Conservation (phyloP, 176 grass and related monocot species). For the Alloteropsis semialata region DNA sequence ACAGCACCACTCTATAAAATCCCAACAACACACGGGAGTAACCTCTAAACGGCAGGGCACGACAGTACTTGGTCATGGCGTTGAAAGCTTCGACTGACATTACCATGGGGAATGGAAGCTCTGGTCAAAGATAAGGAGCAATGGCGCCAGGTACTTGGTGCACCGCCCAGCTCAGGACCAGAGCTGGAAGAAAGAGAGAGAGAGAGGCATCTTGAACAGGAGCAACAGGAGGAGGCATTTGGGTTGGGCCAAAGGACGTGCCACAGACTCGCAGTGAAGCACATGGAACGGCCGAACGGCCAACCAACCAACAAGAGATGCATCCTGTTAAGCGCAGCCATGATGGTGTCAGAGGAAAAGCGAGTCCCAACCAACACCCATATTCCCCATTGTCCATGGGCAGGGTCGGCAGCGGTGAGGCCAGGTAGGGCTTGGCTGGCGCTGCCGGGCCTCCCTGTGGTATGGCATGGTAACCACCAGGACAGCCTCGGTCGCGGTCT, state of each 20-base stretch:
- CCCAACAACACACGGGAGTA: neutral
- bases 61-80: neutral
- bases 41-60: neutral
- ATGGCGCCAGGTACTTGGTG: slow-evolving; percentile 28
- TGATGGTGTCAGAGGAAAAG: slow-evolving; percentile 52
- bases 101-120: neutral
- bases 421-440: slow-evolving; percentile 34
- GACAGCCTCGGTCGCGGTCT: neutral
- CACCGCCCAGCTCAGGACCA: slow-evolving; percentile 11
- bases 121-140: slow-evolving; percentile 35
- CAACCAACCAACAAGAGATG: slow-evolving; percentile 20
- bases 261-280: slow-evolving; percentile 7
- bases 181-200: slow-evolving; percentile 18
- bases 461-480: slow-evolving; percentile 22
- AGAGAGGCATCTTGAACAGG: slow-evolving; percentile 26
- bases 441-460: slow-evolving; percentile 6
- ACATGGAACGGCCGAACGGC: slow-evolving; percentile 36
- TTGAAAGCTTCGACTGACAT: neutral
- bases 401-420: neutral
- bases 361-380: slow-evolving; percentile 44
- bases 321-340: slow-evolving; percentile 31
- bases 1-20: neutral
- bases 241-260: slow-evolving; percentile 35
- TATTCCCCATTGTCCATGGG: slow-evolving; percentile 33
- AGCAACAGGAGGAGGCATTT: slow-evolving; percentile 42